phyloP scores from a whole-genome alignment of 1,139 yeast genomes.

The Suhomyces guaymorum region DNA sequence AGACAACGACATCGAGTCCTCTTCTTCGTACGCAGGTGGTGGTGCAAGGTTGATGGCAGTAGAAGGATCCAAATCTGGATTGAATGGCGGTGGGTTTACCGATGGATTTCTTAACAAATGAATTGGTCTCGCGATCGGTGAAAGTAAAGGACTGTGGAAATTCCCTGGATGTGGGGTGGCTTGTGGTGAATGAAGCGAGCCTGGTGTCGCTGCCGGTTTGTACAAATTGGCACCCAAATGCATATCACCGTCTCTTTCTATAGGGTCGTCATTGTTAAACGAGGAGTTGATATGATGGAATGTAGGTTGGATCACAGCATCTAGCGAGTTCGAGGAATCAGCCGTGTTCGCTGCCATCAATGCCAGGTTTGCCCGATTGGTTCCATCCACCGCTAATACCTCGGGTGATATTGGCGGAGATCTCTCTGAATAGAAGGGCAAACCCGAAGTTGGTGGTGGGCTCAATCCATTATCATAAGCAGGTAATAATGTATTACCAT shows the following conservation, averaged over 20 bases:
- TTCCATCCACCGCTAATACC: conserved; percentile 47
- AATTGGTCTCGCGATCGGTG: conserved; percentile 38
- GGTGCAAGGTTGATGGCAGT: conserved; percentile 24
- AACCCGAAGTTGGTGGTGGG: conserved; percentile 9
- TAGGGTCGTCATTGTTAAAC: conserved; percentile 37
- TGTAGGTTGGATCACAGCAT: conserved; percentile 16
- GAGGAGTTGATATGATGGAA: conserved; percentile 34
- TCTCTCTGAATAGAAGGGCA: conserved; percentile 26
- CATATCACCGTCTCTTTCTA: conserved; percentile 43
- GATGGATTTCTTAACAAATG: conserved; percentile 40
- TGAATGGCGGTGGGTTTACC: conserved; percentile 46
- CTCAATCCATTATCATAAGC: conserved; percentile 44
- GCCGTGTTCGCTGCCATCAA: background rate
- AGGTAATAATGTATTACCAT: conserved; percentile 69
- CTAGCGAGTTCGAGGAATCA: conserved; percentile 15
- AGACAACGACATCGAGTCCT: conserved; percentile 21
- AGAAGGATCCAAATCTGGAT: conserved; percentile 34
- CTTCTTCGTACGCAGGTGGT: conserved; percentile 46
- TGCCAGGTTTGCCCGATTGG: conserved; percentile 9
- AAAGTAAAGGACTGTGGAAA: conserved; percentile 37
- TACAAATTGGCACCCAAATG: conserved; percentile 62
- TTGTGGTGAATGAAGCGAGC: conserved; percentile 54
- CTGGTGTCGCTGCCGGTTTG: conserved; percentile 41
- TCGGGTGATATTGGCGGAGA: conserved; percentile 54
- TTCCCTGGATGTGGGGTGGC: conserved; percentile 52